Evolutionary conservation across 2,329 filamentous ascomycete genomes (phyloP).

Genomic region (Tolypocladium sp.): DNA sequence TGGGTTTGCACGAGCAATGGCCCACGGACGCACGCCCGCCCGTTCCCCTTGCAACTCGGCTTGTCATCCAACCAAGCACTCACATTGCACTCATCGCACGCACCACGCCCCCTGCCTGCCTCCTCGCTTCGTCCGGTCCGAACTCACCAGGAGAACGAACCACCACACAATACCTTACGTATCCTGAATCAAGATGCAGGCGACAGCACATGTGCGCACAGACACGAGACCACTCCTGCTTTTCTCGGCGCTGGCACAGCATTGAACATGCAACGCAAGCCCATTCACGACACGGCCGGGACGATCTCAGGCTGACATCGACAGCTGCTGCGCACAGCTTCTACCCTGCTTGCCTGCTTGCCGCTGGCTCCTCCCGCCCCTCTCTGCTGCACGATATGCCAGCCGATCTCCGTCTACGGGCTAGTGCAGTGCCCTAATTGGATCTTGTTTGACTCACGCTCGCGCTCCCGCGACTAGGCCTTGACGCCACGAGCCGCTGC

Average conservation of each 20-base stretch:
- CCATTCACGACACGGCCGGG: background rate
- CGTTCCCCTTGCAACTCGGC: background rate
- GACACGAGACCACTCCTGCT: background rate
- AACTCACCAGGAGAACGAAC: no score
- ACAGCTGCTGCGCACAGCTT: background rate
- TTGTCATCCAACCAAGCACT: background rate
- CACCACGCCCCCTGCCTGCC: background rate
- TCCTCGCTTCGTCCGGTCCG: background rate
- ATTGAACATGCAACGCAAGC: background rate
- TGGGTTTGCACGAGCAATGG: background rate
- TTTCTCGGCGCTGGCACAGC: background rate
- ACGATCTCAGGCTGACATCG: background rate
- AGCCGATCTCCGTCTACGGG: conserved; percentile 7
- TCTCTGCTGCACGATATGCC: conserved; percentile 8
- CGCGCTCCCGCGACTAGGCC: background rate
- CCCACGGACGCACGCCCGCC: background rate
- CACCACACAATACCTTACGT: background rate
- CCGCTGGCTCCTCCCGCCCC: background rate
- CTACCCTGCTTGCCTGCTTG: background rate
- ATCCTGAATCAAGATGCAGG: background rate
- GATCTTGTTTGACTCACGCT: conserved; percentile 3
- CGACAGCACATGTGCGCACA: background rate
- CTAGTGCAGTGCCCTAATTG: conserved; percentile 4
- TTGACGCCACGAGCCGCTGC: background rate
- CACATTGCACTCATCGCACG: background rate